A percentile compares a stretch with the other conserved stretches of the same genome.
Evolutionary conservation across 805 yeast species (phyloP).

Genomic region (Saccharomycopsis guyanensis): DNA sequence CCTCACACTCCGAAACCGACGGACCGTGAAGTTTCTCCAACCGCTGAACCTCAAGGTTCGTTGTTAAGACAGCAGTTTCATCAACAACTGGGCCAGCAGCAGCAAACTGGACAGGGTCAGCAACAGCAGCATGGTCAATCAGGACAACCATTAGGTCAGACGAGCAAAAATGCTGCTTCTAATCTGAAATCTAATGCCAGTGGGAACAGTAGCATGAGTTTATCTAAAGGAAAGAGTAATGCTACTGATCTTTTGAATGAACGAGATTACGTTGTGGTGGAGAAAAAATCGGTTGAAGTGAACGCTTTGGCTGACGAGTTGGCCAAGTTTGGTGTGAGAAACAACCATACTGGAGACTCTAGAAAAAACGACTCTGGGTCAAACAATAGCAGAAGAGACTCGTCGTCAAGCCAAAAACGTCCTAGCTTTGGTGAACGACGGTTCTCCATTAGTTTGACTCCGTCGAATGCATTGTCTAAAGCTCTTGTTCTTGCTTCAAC

Average conservation of each 20-base stretch:
- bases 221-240: slow-evolving; percentile 20
- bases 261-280: slow-evolving; percentile 89
- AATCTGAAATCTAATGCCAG: background rate
- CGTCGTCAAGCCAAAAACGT: slow-evolving; percentile 41
- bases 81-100: background rate
- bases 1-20: too few relatives aligned
- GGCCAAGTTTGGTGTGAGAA: slow-evolving; percentile 50
- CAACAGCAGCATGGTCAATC: slow-evolving; percentile 9
- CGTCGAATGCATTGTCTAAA: slow-evolving; percentile 81
- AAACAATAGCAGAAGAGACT: slow-evolving; percentile 30
- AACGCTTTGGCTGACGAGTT: slow-evolving; percentile 93
- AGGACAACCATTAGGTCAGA: slow-evolving; percentile 6
- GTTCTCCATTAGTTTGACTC: slow-evolving; percentile 60
- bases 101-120: slow-evolving; percentile 2
- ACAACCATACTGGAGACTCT: background rate
- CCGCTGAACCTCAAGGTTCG: background rate
- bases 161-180: slow-evolving; percentile 10
- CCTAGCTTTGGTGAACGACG: slow-evolving; percentile 55
- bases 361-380: background rate
- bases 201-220: slow-evolving; percentile 12
- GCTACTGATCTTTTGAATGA: slow-evolving; percentile 32
- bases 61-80: background rate
- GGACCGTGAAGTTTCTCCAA: too few relatives aligned
- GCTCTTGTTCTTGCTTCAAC: slow-evolving; percentile 86
- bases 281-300: slow-evolving; percentile 89